Evolutionary conservation across 352 stramenopile species (phyloP), one percentile per base, ranked within the genome.

Genomic region (Blastocystis sp.): DNA sequence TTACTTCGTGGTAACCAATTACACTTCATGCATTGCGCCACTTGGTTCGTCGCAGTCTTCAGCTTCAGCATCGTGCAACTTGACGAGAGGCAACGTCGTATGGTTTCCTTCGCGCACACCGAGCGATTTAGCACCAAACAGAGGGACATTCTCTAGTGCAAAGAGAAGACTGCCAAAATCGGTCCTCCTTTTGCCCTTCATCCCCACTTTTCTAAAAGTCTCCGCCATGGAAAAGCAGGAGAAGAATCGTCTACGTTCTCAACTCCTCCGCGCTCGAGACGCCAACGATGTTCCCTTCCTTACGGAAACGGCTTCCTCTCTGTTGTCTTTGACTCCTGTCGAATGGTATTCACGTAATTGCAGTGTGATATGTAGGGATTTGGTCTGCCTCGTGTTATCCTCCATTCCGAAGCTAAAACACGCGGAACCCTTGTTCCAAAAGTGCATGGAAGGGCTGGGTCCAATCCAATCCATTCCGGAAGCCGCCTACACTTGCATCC

Each of bases 281-380:
- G 5, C 5, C 5, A 56, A 56, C 48, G 48, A 56, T 14, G 48
- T 56, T 56, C 5, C 48, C 48, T 56, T 17, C 14, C 48, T 56
- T 7, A 56, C 5, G 48, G 48, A 56, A 14, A 14, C 48, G 14
- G 48, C 48, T 56, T 14, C 14, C 14, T 56, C 48, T 17, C 48
- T 56, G 48, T 56, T 56, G 48, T 56, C 48, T 17, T 7, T 14
- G 14, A 7, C 2, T 5, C 21, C 23, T 7, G 62, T 81, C 48
- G 71, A 81, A 45, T 81, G 71, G 71, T 81, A 81, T 28, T 9
- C 9, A 23, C 65, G 28, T 23, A 10, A n/a, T 66, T 11, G 38
- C 4, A 52, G 17, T 19, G 21, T 81, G 9, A 81, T 21, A 3
- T 64, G 38, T n/a, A 81, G 71, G 71, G 71, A 81, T 61, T 60